Evolutionary conservation across 2,329 filamentous ascomycete species (phyloP).

Genomic region (Moelleriella libera): DNA sequence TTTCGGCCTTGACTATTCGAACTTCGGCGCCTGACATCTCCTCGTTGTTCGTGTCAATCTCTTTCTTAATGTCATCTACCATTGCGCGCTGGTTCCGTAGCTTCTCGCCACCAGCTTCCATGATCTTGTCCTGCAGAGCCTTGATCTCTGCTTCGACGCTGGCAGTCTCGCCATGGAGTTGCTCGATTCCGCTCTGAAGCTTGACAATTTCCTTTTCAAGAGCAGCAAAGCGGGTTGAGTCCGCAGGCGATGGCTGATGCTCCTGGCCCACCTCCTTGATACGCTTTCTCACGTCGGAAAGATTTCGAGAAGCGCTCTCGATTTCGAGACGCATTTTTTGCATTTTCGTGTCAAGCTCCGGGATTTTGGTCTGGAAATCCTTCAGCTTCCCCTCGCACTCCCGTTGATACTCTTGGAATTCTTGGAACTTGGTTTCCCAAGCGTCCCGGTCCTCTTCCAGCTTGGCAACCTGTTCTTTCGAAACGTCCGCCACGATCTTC

Average conservation of each 20-base stretch:
- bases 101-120: constrained; percentile 93
- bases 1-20: constrained; percentile 82
- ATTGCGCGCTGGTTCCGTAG: constrained; percentile 80
- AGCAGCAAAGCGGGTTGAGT: constrained; percentile 57
- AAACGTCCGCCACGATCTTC: constrained; percentile 76
- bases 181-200: constrained; percentile 64
- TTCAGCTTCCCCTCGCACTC: constrained; percentile 63
- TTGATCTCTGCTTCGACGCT: constrained; percentile 91
- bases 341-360: constrained; percentile 74
- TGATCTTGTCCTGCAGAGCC: constrained; percentile 86
- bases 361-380: constrained; percentile 63
- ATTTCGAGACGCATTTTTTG: constrained; percentile 85
- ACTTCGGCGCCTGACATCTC: constrained; percentile 78
- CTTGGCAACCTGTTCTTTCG: constrained; percentile 77
- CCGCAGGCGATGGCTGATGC: constrained; percentile 65
- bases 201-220: constrained; percentile 67
- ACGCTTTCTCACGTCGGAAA: constrained; percentile 70
- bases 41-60: constrained; percentile 68
- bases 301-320: constrained; percentile 72
- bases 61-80: constrained; percentile 77
- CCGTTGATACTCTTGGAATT: constrained; percentile 73
- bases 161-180: constrained; percentile 70
- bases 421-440: constrained; percentile 68
- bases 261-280: constrained; percentile 74
- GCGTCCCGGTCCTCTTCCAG: constrained; percentile 77